Base-by-base conservation (phyloP, 202 grass and related monocot species). In the Saccharum hybrid region DNA sequence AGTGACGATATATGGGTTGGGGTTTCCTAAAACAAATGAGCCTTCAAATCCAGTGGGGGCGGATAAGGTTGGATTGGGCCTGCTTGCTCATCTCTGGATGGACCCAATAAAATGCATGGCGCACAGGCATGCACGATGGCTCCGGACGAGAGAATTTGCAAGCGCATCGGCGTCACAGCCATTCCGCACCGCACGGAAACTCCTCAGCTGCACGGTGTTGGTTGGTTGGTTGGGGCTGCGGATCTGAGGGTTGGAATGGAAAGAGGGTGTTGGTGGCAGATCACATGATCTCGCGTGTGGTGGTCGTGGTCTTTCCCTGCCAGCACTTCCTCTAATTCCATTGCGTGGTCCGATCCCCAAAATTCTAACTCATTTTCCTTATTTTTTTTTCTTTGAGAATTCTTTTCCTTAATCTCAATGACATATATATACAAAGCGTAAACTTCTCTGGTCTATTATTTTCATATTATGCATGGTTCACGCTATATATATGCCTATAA, bases 11-110 rank as follows among this genome's bases (percentile, higher is more conserved):
- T 14, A 19, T 37, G 76, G 48, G 62, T 37, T 41, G n/a, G 81
- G 73, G 2, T 48, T 28, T 28, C 28, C 28, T 0, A 48, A 45
- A 19, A 21, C 2, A 40, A 23, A 30, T 14, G 33, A 33, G 33
- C 33, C 33, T 33, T 33, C 37, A 78, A 76, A 88, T 76, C 71
- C 63, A 57, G 57, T 54, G 8, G 54, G 76, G 66, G 5, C 66
- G 66, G 66, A 87, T 81, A 80, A 79, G 76, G 64, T 76, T 67
- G 8, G 86, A 66, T 48, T 84, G 49, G 63, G 66, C 74, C 26
- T 21, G 80, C 74, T 36, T 21, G 80, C 7, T 3, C 15, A 41
- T 51, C 7, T n/a, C n/a, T 68, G 5, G 56, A 70, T 71, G 82
- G 63, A 76, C 71, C 26, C 33, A 78, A 18, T 5, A 12, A 68